Evolutionary conservation across 768 basidiomycete species (phyloP).

Genomic region (Serendipita sp.): DNA sequence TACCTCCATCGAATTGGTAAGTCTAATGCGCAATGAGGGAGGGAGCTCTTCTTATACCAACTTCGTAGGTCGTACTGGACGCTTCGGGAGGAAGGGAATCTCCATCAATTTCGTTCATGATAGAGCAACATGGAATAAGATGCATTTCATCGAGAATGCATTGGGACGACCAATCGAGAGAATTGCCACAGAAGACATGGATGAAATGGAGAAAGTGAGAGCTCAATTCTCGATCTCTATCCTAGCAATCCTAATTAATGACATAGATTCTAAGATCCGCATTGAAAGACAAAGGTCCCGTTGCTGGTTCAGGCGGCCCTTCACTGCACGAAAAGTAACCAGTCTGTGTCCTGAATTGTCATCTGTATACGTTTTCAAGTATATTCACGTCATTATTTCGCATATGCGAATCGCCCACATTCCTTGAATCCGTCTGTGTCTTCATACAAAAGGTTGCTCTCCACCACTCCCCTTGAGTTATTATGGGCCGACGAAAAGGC

Average conservation of each 20-base stretch:
- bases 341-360: neutral
- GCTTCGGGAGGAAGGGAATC: slow-evolving; percentile 93
- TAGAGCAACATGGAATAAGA: slow-evolving; percentile 69
- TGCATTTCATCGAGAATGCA: slow-evolving; percentile 73
- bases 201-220: slow-evolving; percentile 82
- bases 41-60: too few species aligned
- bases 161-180: slow-evolving; percentile 65
- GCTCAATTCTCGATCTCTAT: slow-evolving; percentile 8
- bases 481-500: neutral
- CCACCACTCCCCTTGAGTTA: neutral
- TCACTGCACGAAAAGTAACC: neutral
- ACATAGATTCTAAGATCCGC: neutral
- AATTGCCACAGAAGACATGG: slow-evolving; percentile 79
- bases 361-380: neutral
- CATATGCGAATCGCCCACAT: neutral
- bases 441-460: neutral
- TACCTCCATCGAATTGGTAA: slow-evolving; percentile 94
- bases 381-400: neutral
- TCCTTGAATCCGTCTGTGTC: neutral
- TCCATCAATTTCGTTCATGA: slow-evolving; percentile 97
- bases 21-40: slow-evolving; percentile 15
- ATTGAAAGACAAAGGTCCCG: neutral
- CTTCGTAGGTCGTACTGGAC: slow-evolving; percentile 75
- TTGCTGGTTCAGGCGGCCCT: neutral
- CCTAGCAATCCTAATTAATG: neutral